Evolutionary conservation across 179 eudicot species (phyloP).

Genomic region (Amaranthus tricolor): DNA sequence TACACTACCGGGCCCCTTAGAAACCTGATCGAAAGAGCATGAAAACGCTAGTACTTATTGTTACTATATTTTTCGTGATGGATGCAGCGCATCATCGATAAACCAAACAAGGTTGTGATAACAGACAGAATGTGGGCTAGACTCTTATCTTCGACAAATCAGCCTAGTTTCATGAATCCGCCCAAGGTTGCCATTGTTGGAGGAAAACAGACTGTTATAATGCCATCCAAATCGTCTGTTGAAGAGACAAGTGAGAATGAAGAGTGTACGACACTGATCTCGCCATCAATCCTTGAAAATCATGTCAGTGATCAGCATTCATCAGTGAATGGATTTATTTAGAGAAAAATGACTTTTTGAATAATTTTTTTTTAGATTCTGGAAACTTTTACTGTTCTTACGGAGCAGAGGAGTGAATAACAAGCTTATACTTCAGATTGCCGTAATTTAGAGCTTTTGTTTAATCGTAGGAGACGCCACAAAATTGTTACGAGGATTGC

Average conservation of each 20-base stretch:
- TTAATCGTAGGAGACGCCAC: conserved; percentile 6
- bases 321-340: conserved; percentile 14
- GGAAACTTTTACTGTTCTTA: conserved; percentile 5
- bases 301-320: conserved; percentile 12
- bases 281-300: conserved; percentile 13
- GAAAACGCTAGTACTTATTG: background rate
- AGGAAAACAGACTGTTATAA: background rate
- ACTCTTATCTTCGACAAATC: conserved; percentile 79
- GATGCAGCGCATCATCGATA: conserved; percentile 65
- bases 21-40: too few relatives aligned
- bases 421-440: conserved; percentile 1
- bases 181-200: conserved; percentile 27
- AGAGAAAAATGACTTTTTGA: background rate
- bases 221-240: background rate
- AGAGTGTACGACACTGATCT: conserved; percentile 13
- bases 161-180: conserved; percentile 56
- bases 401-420: conserved; percentile 10
- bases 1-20: too few relatives aligned
- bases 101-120: conserved; percentile 62
- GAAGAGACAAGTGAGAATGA: conserved; percentile 6
- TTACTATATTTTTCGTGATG: background rate
- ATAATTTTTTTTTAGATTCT: background rate
- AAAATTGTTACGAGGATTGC: background rate
- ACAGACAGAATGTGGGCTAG: conserved; percentile 96
- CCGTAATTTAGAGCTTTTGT: conserved; percentile 10